These are phyloP conservation scores for Oehlia diaphana DNA, from an alignment of 192 early-diverging fungal species.

Conservation along the genomic window DNA sequence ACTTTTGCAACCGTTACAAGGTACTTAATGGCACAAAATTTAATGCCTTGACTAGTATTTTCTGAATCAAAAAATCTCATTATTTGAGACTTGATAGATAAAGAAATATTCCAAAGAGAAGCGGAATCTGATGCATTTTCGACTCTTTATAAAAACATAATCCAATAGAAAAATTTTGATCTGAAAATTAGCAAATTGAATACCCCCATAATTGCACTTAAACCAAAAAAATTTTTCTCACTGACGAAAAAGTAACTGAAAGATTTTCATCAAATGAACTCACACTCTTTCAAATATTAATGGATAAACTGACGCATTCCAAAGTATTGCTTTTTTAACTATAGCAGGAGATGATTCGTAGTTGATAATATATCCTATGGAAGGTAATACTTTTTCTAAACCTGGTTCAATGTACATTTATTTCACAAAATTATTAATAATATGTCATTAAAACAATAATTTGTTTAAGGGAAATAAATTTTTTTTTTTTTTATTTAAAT, in stretches of 20 bases:
- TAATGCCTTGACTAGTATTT: conserved; percentile 37
- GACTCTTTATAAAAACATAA: conserved; percentile 28
- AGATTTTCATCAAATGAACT: not conserved
- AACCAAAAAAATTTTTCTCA: not conserved
- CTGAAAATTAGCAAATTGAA: not conserved
- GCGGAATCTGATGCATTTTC: conserved; percentile 37
- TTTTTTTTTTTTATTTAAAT: not conserved
- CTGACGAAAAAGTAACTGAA: not conserved
- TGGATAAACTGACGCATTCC: conserved; percentile 17
- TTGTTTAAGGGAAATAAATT: not conserved
- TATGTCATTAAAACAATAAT: not conserved
- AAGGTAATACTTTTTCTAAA: conserved; percentile 15
- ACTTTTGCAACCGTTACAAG: conserved; percentile 36
- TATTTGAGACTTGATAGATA: conserved; percentile 29
- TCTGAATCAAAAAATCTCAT: conserved; percentile 21
- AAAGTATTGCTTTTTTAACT: conserved; percentile 22
- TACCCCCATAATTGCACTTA: not conserved
- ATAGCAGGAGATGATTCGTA: not conserved
- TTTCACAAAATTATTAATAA: not conserved
- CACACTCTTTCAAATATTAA: conserved; percentile 27
- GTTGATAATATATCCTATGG: conserved; percentile 16
- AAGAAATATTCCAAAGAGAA: conserved; percentile 34
- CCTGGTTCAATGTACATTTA: not conserved
- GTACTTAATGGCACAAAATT: conserved; percentile 37
- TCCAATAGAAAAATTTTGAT: not conserved